Evolutionary conservation across 2,329 filamentous ascomycete species (phyloP).

Genomic region (Aureobasidium sp.): DNA sequence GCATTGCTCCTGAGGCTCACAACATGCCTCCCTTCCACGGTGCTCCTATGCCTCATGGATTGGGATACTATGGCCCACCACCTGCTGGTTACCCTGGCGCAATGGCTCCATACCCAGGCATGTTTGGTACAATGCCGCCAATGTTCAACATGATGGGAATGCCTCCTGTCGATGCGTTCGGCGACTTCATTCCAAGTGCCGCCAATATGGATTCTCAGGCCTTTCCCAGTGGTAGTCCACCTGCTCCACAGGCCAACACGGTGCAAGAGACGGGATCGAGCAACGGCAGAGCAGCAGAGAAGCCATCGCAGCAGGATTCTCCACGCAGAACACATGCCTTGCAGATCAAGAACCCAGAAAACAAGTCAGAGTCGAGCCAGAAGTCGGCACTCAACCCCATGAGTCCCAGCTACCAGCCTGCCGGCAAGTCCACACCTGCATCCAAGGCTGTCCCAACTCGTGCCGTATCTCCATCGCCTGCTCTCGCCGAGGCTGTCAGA

Average conservation of each 20-base stretch:
- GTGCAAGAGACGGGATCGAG: background rate
- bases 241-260: background rate
- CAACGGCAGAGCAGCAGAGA: background rate
- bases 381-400: slow-evolving; percentile 32
- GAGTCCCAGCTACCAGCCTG: slow-evolving; percentile 33
- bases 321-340: slow-evolving; percentile 26
- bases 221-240: slow-evolving; percentile 2
- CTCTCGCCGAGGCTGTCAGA: slow-evolving; percentile 15
- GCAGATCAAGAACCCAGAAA: slow-evolving; percentile 29
- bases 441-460: background rate
- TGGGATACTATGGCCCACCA: background rate
- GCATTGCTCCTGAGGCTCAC: slow-evolving; percentile 3
- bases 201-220: slow-evolving; percentile 3
- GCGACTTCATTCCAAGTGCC: background rate
- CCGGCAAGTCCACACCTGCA: slow-evolving; percentile 15
- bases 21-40: slow-evolving; percentile 3
- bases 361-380: slow-evolving; percentile 17
- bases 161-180: slow-evolving; percentile 9
- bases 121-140: slow-evolving; percentile 1
- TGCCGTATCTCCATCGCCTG: slow-evolving; percentile 10
- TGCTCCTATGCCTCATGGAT: background rate
- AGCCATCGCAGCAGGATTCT: slow-evolving; percentile 14
- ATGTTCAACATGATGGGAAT: slow-evolving; percentile 16
- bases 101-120: slow-evolving; percentile 5
- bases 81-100: background rate